Conservation (phyloP, 441 rosid species). For the Pelargonium citronellum region DNA sequence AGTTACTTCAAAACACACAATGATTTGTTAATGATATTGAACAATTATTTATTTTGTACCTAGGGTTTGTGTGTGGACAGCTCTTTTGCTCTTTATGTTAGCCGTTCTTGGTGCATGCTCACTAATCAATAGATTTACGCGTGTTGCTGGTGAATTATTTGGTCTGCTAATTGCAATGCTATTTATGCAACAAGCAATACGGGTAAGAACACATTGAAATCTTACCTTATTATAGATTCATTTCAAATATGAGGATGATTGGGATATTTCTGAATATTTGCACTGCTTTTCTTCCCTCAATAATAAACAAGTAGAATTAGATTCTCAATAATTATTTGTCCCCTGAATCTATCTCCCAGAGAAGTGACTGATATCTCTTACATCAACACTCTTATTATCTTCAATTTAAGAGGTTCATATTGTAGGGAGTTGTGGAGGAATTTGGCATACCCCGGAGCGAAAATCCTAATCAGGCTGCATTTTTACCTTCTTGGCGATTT, state of each 20-base stretch:
- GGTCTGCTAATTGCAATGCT: constrained; percentile 82
- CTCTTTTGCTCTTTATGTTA: constrained; percentile 60
- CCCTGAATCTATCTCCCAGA: neutral
- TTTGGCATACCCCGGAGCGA: constrained; percentile 61
- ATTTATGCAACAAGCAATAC: constrained; percentile 78
- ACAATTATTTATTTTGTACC: constrained; percentile 19
- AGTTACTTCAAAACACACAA: neutral
- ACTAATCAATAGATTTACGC: constrained; percentile 71
- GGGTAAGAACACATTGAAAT: constrained; percentile 35
- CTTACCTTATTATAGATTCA: constrained; percentile 8
- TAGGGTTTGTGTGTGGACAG: constrained; percentile 81
- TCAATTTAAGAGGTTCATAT: constrained; percentile 19
- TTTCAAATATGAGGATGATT: constrained; percentile 10
- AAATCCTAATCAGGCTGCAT: constrained; percentile 45
- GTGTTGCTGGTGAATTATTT: constrained; percentile 75
- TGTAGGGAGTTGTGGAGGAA: constrained; percentile 69
- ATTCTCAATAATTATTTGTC: neutral
- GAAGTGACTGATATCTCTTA: neutral
- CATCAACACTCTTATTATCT: neutral
- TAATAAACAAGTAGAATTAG: no score
- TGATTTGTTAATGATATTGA: constrained; percentile 19
- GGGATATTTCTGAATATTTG: constrained; percentile 3
- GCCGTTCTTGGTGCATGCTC: constrained; percentile 73
- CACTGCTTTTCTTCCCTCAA: no score
- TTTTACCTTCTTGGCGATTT: constrained; percentile 68